Conservation (phyloP, 2,329 filamentous ascomycete species). For the Colletotrichum eremochloae region DNA sequence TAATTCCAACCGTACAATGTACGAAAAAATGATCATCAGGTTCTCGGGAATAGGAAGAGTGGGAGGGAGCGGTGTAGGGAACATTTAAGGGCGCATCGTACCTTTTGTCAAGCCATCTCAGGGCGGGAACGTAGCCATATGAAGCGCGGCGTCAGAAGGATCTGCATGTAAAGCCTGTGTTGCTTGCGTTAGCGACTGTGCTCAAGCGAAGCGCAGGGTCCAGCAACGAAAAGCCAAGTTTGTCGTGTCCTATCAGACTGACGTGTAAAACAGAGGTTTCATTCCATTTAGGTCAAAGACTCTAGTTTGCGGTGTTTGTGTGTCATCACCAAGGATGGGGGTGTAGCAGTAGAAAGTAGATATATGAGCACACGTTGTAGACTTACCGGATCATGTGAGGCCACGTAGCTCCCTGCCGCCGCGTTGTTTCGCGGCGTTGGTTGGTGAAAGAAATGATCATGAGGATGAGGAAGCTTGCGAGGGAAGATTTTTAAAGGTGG, state of each 20-base stretch:
- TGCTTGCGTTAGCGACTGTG: constrained; percentile 28
- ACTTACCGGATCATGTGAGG: constrained; percentile 46
- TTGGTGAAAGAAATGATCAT: constrained; percentile 26
- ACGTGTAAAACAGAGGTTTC: constrained; percentile 90
- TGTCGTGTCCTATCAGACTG: constrained; percentile 78
- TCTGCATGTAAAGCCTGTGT: constrained; percentile 24
- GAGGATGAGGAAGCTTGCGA: constrained; percentile 34
- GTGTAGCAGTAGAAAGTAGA: constrained; percentile 40
- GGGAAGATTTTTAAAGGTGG: constrained; percentile 45
- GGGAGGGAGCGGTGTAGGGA: not conserved
- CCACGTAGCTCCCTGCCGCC: constrained; percentile 21
- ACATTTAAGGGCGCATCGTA: constrained; percentile 6
- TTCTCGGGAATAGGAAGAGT: constrained; percentile 36
- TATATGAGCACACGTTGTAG: constrained; percentile 9
- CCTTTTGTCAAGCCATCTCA: constrained; percentile 27
- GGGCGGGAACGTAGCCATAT: constrained; percentile 13
- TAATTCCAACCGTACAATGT: constrained; percentile 91
- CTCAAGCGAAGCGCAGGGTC: not conserved
- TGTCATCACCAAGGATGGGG: constrained; percentile 78
- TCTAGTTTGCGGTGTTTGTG: constrained; percentile 90
- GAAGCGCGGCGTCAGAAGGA: constrained; percentile 17
- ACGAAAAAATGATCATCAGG: constrained; percentile 76
- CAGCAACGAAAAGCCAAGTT: constrained; percentile 11
- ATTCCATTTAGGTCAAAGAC: constrained; percentile 91
- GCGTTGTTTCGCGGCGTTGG: constrained; percentile 29